phyloP scores from a whole-genome alignment of 2,329 filamentous ascomycete species.

The Colletotrichum falcatum region DNA sequence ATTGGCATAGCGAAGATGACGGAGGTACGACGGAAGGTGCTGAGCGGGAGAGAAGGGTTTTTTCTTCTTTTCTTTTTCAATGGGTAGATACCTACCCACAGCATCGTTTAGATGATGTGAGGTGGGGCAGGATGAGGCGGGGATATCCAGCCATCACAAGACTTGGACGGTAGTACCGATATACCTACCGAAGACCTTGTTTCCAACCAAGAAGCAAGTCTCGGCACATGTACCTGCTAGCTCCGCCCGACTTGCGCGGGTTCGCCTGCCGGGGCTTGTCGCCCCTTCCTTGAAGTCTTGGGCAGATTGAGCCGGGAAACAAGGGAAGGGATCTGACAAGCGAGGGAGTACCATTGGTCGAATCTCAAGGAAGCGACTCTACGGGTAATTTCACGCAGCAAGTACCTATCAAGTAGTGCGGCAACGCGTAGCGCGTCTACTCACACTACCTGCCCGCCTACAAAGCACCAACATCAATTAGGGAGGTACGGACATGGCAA shows the following conservation, averaged over 20 bases:
- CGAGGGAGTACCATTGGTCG: conserved; percentile 19
- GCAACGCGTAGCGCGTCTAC: too few species aligned
- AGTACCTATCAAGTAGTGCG: too few species aligned
- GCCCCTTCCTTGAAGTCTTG: conserved; percentile 28
- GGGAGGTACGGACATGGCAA: too few species aligned
- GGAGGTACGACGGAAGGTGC: background rate
- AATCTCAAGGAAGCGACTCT: conserved; percentile 6
- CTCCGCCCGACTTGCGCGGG: background rate
- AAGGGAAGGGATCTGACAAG: conserved; percentile 24
- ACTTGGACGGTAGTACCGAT: background rate
- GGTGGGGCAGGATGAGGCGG: background rate
- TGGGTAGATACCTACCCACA: background rate
- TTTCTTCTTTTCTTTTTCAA: too few species aligned
- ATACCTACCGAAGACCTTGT: background rate
- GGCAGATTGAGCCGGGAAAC: background rate
- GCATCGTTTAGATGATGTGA: conserved; percentile 13
- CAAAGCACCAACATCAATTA: too few species aligned
- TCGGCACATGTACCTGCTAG: background rate
- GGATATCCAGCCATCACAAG: background rate
- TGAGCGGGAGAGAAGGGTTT: background rate
- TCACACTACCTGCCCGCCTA: too few species aligned
- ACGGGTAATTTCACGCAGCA: conserved; percentile 33
- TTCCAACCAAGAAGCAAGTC: background rate
- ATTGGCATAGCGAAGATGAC: background rate
- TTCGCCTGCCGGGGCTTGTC: conserved; percentile 24